These are phyloP conservation scores for Thuja plicata DNA, from an alignment of 83 land plant genomes.

Conservation along the genomic window DNA sequence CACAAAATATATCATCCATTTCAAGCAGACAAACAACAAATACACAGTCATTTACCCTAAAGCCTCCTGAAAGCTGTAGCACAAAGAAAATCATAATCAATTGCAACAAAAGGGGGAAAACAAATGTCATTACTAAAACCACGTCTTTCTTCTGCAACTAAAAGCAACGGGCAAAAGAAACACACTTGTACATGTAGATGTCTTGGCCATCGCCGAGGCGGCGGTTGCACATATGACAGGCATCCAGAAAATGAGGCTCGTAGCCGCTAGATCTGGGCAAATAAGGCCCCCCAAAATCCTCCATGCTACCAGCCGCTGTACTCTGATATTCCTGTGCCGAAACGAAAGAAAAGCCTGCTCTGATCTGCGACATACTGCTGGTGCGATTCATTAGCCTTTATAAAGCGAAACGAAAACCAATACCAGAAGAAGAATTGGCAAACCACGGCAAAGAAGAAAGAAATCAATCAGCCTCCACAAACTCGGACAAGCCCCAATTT, in stretches of 20 bases:
- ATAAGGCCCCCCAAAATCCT: not conserved
- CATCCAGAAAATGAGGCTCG: constrained; percentile 32
- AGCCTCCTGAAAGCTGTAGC: no score
- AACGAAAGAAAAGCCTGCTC: constrained; percentile 20
- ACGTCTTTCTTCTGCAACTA: no score
- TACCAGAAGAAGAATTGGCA: not conserved
- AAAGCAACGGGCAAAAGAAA: no score
- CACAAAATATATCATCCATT: no score
- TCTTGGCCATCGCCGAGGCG: constrained; percentile 53
- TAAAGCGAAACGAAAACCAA: not conserved
- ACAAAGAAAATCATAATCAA: no score
- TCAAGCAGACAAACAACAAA: no score
- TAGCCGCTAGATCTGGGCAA: not conserved
- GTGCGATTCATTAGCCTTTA: constrained; percentile 47
- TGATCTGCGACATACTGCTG: constrained; percentile 48
- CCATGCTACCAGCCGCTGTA: constrained; percentile 9
- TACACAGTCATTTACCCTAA: no score
- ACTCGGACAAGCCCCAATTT: not conserved
- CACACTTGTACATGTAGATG: constrained; percentile 68
- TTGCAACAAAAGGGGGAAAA: no score
- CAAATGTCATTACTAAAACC: no score
- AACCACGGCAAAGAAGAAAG: not conserved
- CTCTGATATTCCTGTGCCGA: not conserved
- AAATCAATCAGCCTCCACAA: not conserved
- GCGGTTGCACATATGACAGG: constrained; percentile 48